phyloP scores from a whole-genome alignment of 2,329 filamentous ascomycete genomes.

The Ascochyta fabae region DNA sequence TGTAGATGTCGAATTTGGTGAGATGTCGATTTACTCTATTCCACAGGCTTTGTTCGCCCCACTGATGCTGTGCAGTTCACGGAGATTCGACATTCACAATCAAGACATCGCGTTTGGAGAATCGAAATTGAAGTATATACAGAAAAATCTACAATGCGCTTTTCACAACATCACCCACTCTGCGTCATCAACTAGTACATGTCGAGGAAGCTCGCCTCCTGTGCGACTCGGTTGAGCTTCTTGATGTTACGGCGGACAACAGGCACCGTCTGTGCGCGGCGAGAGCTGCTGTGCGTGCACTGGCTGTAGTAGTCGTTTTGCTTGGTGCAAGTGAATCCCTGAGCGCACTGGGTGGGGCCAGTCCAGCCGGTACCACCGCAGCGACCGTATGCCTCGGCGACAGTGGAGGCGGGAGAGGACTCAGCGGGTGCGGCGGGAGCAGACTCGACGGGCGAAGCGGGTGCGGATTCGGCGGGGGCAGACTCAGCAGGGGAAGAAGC shows the following conservation, averaged over 20 bases:
- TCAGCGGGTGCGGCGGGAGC: not conserved
- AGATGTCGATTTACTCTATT: too few relatives aligned
- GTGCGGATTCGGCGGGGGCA: slow-evolving; percentile 6
- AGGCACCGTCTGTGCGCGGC: slow-evolving; percentile 1
- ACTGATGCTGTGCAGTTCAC: too few relatives aligned
- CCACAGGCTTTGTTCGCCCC: too few relatives aligned
- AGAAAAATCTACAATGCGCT: slow-evolving; percentile 1
- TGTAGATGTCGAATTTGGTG: too few relatives aligned
- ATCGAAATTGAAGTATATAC: slow-evolving; percentile 10
- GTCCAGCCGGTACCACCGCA: slow-evolving; percentile 53
- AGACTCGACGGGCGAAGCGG: slow-evolving; percentile 9
- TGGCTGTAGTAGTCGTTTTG: slow-evolving; percentile 55
- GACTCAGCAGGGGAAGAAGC: slow-evolving; percentile 8
- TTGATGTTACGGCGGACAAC: slow-evolving; percentile 14
- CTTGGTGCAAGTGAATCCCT: slow-evolving; percentile 48
- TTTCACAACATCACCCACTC: not conserved
- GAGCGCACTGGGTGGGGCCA: slow-evolving; percentile 49
- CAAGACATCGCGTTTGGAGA: not conserved
- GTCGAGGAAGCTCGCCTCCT: slow-evolving; percentile 5
- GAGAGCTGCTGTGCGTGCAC: slow-evolving; percentile 34
- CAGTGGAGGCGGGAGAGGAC: slow-evolving; percentile 6
- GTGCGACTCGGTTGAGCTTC: slow-evolving; percentile 12
- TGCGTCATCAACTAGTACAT: not conserved
- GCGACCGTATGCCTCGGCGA: slow-evolving; percentile 45
- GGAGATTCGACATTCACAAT: too few relatives aligned